Percentiles rank a stretch among this genome's conserved stretches.
Conservation (phyloP, 345 rosid species). For the Lepidium sativum region DNA sequence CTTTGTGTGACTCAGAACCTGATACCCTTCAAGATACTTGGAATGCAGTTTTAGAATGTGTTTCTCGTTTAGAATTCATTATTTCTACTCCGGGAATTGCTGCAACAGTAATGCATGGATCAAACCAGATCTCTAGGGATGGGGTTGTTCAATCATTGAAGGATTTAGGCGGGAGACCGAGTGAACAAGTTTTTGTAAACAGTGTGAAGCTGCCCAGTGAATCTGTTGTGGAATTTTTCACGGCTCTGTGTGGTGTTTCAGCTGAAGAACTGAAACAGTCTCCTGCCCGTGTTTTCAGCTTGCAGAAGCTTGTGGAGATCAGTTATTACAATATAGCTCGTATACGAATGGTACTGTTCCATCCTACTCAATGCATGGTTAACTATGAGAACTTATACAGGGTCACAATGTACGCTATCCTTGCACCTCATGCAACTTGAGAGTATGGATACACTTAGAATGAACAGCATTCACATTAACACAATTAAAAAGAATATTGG, state of each 20-base stretch:
- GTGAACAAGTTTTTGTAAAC: conserved; percentile 88
- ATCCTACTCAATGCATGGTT: conserved; percentile 11
- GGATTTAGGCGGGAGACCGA: conserved; percentile 89
- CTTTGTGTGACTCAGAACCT: conserved; percentile 63
- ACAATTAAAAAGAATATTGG: conserved; percentile 3
- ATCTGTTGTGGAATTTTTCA: conserved; percentile 88
- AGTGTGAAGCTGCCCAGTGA: conserved; percentile 92
- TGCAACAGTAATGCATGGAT: conserved; percentile 94
- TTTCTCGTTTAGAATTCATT: conserved; percentile 90
- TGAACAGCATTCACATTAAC: neutral
- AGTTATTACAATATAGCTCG: conserved; percentile 99
- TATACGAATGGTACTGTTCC: conserved; percentile 73
- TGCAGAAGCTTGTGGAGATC: conserved; percentile 98
- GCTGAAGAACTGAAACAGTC: conserved; percentile 94
- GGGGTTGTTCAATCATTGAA: conserved; percentile 82
- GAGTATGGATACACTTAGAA: conserved; percentile 9
- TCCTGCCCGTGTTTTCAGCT: conserved; percentile 98
- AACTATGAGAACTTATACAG: neutral
- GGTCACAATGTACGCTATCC: neutral
- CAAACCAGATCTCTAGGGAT: conserved; percentile 97
- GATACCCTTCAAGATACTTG: conserved; percentile 95
- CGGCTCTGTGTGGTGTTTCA: conserved; percentile 93
- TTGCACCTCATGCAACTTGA: conserved; percentile 10
- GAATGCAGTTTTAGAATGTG: conserved; percentile 98
- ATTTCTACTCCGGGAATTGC: conserved; percentile 82